Percentiles rank a stretch among this genome's conserved stretches.
Conservation (phyloP, 495 filamentous ascomycete species). For the Xylaria grammica region DNA sequence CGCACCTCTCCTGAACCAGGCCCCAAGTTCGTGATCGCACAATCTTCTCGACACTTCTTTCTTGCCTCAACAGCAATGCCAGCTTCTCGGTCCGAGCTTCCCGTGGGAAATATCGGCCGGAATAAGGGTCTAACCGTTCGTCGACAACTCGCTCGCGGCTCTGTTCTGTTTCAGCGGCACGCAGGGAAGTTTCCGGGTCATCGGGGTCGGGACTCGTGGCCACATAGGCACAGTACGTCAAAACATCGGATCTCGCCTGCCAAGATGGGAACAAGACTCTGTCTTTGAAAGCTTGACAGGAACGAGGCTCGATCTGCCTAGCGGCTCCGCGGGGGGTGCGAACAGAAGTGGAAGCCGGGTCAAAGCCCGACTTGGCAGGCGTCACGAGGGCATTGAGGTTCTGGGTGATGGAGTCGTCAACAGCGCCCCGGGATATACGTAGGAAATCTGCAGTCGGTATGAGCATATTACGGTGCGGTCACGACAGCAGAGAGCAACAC, state of each 20-base stretch:
- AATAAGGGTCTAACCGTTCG: conserved; percentile 93
- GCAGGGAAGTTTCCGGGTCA: conserved; percentile 76
- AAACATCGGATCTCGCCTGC: conserved; percentile 81
- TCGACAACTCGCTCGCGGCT: conserved; percentile 80
- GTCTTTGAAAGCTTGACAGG: conserved; percentile 76
- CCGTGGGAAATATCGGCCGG: conserved; percentile 78
- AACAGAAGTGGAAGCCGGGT: conserved; percentile 73
- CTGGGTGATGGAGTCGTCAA: conserved; percentile 92
- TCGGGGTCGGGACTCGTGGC: conserved; percentile 87
- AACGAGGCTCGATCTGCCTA: conserved; percentile 58
- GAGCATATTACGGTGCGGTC: background rate
- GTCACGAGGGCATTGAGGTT: conserved; percentile 90
- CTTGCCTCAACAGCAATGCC: conserved; percentile 77
- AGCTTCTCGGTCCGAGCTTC: conserved; percentile 85
- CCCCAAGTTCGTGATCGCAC: conserved; percentile 84
- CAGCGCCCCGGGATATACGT: conserved; percentile 79
- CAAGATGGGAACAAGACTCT: conserved; percentile 86
- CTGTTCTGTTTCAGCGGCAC: conserved; percentile 70
- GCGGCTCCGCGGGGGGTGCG: conserved; percentile 58
- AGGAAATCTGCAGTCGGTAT: conserved; percentile 76
- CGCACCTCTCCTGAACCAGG: conserved; percentile 80
- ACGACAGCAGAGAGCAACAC: conserved; percentile 23
- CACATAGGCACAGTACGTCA: conserved; percentile 89
- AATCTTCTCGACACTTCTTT: conserved; percentile 86
- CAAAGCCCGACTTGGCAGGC: conserved; percentile 72